Evolutionary conservation across 129 eudicot species (phyloP).

Genomic region (Tagetes erecta): DNA sequence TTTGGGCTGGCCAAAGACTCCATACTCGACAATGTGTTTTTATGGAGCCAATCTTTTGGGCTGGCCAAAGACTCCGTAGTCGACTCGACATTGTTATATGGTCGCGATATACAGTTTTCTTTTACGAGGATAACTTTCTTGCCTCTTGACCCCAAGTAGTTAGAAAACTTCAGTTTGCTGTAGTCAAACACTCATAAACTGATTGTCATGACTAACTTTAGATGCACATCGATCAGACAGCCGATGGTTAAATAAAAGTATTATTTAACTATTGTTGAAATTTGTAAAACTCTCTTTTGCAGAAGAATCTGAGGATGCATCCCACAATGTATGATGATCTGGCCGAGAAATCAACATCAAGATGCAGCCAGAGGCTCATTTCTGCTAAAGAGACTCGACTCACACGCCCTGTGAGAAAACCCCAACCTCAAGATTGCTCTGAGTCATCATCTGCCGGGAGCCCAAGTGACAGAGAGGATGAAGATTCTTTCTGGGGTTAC

Average conservation of each 20-base stretch:
- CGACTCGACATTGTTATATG: background rate
- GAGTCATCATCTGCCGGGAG: conserved; percentile 50
- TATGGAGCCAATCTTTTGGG: background rate
- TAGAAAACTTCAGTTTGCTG: background rate
- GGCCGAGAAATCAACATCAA: conserved; percentile 45
- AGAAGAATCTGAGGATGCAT: conserved; percentile 65
- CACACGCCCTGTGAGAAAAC: conserved; percentile 30
- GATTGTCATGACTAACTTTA: background rate
- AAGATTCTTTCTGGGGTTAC: conserved; percentile 41
- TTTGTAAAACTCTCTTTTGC: background rate
- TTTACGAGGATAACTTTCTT: background rate
- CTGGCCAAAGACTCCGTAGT: background rate
- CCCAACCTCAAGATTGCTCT: conserved; percentile 17
- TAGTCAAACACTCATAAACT: background rate
- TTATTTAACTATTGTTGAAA: background rate
- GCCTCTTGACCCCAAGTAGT: background rate
- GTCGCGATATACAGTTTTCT: background rate
- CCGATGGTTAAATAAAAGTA: background rate
- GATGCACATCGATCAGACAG: background rate
- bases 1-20: no score
- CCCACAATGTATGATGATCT: conserved; percentile 72
- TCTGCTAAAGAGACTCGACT: conserved; percentile 49
- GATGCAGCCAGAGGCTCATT: conserved; percentile 67
- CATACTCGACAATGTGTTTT: no score
- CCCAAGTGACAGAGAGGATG: conserved; percentile 44